Conservation (phyloP, 208 protist genomes). For the Angomonas deanei region DNA sequence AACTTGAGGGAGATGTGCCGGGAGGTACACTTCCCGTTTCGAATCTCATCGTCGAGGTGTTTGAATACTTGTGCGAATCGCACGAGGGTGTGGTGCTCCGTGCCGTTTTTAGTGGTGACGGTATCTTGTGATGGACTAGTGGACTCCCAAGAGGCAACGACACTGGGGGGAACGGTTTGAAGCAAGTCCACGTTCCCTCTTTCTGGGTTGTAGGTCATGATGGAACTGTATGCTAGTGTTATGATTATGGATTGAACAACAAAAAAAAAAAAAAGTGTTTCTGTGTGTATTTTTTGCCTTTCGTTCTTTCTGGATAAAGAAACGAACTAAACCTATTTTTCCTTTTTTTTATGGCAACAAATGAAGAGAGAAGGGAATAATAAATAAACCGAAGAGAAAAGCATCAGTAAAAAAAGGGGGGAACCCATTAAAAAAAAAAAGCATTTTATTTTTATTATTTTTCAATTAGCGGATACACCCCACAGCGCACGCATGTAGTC, state of each 20-base stretch:
- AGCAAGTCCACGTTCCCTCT: neutral
- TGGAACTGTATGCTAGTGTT: neutral
- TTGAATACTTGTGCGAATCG: neutral
- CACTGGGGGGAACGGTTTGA: neutral
- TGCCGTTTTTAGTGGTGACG: neutral
- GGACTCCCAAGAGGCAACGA: neutral
- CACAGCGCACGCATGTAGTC: neutral
- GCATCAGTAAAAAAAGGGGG: constrained; percentile 7
- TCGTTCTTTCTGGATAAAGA: too few relatives aligned
- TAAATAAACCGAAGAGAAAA: constrained; percentile 8
- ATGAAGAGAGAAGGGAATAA: neutral
- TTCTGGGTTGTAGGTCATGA: constrained; percentile 1
- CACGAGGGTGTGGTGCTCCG: neutral
- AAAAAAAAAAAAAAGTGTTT: constrained; percentile 10
- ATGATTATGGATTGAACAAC: neutral
- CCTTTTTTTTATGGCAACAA: neutral
- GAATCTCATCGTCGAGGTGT: neutral
- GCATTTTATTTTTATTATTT: too few relatives aligned
- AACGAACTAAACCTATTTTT: too few relatives aligned
- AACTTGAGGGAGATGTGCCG: neutral
- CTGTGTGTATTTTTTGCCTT: neutral
- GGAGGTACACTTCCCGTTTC: neutral
- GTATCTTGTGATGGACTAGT: neutral
- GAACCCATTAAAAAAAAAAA: constrained; percentile 9
- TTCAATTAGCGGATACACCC: too few relatives aligned